Conservation (phyloP, 192 early-diverging fungal genomes). For the Linnemannia schmuckeri region DNA sequence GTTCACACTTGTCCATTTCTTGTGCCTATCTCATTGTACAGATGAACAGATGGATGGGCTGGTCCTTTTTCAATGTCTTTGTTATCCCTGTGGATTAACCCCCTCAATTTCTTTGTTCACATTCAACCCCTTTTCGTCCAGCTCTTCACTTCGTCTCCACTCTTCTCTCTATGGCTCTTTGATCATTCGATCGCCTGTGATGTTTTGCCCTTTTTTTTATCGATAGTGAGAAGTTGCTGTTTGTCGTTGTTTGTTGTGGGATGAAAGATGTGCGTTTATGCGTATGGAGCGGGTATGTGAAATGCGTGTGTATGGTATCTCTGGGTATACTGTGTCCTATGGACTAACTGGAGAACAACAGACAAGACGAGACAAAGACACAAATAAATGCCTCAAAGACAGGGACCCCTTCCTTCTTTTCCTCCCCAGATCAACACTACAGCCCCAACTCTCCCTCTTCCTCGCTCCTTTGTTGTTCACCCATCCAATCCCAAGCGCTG, state of each 20-base stretch:
- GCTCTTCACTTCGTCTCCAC: neutral
- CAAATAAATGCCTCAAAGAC: neutral
- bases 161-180: neutral
- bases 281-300: neutral
- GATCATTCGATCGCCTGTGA: neutral
- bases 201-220: neutral
- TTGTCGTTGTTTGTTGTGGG: neutral
- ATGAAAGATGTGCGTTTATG: neutral
- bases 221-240: neutral
- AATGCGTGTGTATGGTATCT: neutral
- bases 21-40: neutral
- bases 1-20: neutral
- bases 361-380: neutral
- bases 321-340: neutral
- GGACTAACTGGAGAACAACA: neutral
- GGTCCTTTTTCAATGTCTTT: neutral
- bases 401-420: neutral
- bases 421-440: neutral
- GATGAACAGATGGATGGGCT: neutral
- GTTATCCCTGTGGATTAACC: neutral
- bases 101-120: neutral
- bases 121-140: neutral
- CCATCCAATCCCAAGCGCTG: neutral
- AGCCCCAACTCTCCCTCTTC: neutral
- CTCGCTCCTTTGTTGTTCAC: neutral